Evolutionary conservation across 495 filamentous ascomycete genomes (phyloP).

Genomic region (Aspergillus wentii): DNA sequence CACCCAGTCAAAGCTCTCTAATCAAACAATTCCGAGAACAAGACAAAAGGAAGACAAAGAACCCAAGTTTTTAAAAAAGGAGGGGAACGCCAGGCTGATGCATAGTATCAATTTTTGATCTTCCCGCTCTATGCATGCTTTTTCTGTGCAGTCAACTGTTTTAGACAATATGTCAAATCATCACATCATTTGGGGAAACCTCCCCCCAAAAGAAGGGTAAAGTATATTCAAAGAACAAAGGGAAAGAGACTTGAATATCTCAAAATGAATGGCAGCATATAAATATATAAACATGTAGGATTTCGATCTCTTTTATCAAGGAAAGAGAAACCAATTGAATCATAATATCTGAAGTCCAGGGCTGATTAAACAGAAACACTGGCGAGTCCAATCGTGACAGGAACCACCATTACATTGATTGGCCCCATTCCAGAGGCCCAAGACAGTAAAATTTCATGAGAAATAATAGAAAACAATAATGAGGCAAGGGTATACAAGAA

Average conservation of each 20-base stretch:
- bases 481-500: slow-evolving; percentile 13
- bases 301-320: too few species aligned
- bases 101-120: slow-evolving; percentile 9
- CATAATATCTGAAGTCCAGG: too few species aligned
- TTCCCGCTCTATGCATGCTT: slow-evolving; percentile 7
- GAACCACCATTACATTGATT: too few species aligned
- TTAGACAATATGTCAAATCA: slow-evolving; percentile 9
- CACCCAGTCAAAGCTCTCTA: too few species aligned
- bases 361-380: too few species aligned
- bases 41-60: slow-evolving; percentile 3
- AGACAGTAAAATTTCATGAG: too few species aligned
- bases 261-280: slow-evolving; percentile 5
- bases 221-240: slow-evolving; percentile 8
- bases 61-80: slow-evolving; percentile 4
- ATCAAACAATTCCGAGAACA: slow-evolving; percentile 1
- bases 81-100: slow-evolving; percentile 12
- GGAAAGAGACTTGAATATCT: slow-evolving; percentile 2
- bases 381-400: too few species aligned
- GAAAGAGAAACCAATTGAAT: too few species aligned
- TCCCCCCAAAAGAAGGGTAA: background rate
- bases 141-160: slow-evolving; percentile 7
- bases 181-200: slow-evolving; percentile 7
- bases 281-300: too few species aligned
- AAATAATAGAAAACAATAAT: slow-evolving; percentile 2
- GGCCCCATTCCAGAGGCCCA: too few species aligned